These are phyloP conservation scores for Hibiscus mutabilis DNA, from an alignment of 345 rosid genomes.

Conservation along the genomic window DNA sequence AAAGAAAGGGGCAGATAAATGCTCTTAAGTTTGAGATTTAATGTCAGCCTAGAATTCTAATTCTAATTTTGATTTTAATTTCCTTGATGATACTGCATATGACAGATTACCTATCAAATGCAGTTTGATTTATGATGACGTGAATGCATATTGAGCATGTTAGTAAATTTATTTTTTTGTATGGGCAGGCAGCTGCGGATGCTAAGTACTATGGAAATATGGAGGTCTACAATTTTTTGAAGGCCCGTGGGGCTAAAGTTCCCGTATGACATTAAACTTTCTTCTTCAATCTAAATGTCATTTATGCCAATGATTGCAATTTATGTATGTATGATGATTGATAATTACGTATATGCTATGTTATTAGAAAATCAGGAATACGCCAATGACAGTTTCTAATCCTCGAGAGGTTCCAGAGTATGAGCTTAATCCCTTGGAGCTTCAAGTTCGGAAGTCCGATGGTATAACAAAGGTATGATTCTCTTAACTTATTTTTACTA, in stretches of 20 bases:
- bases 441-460: slow-evolving; percentile 79
- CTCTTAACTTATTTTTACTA: slow-evolving; percentile 5
- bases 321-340: not conserved
- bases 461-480: slow-evolving; percentile 70
- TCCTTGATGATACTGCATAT: not conserved
- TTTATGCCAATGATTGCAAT: slow-evolving; percentile 1
- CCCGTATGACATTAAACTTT: slow-evolving; percentile 40
- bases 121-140: not conserved
- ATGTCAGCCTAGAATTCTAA: not conserved
- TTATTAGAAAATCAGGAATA: slow-evolving; percentile 78
- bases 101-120: not conserved
- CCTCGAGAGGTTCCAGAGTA: slow-evolving; percentile 93
- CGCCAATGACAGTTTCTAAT: slow-evolving; percentile 89
- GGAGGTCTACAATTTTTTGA: slow-evolving; percentile 71
- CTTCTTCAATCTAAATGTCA: not conserved
- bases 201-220: slow-evolving; percentile 82
- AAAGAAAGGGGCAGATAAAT: not conserved
- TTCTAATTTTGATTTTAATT: not conserved
- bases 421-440: slow-evolving; percentile 88
- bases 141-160: not conserved
- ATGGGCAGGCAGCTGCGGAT: slow-evolving; percentile 80
- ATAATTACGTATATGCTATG: slow-evolving; percentile 13
- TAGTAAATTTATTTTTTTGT: not conserved
- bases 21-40: not conserved
- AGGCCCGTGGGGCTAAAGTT: slow-evolving; percentile 83